Conservation (phyloP, 2,329 filamentous ascomycete genomes). For the Alternaria hordeiaustralica region DNA sequence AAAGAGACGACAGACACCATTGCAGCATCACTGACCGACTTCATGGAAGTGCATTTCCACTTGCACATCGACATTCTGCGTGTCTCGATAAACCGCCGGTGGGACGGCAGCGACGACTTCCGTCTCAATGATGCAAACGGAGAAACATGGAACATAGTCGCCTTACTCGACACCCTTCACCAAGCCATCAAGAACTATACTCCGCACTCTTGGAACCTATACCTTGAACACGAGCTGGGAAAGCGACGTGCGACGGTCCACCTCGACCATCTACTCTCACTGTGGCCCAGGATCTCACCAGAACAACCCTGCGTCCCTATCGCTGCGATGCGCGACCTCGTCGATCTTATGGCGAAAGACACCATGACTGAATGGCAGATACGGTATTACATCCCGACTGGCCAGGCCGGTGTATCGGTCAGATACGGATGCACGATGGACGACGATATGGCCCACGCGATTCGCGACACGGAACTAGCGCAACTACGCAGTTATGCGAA, state of each 20-base stretch:
- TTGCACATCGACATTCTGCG: conserved; percentile 1
- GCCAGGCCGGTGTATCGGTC: not conserved
- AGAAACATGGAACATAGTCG: not conserved
- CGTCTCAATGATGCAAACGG: not conserved
- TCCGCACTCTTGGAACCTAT: not conserved
- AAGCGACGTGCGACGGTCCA: conserved; percentile 3
- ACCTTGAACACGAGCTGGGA: not conserved
- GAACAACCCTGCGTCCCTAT: not conserved
- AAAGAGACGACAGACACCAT: conserved; percentile 7
- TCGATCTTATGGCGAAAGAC: conserved; percentile 3
- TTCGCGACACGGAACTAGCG: not conserved
- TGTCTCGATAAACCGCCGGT: not conserved
- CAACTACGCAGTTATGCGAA: not conserved
- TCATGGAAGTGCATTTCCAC: conserved; percentile 2
- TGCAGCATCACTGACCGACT: not conserved
- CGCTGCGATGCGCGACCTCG: not conserved
- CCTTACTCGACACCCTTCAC: not conserved
- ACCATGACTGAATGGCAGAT: conserved; percentile 7
- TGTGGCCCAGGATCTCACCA: not conserved
- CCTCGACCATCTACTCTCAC: conserved; percentile 7
- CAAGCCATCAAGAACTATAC: not conserved
- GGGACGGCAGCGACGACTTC: not conserved
- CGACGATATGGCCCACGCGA: not conserved
- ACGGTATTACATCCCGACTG: conserved; percentile 3
- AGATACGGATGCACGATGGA: not conserved